Evolutionary conservation across 2,329 filamentous ascomycete genomes (phyloP), one percentile per base, ranked within the genome.

Genomic region (Gnomoniopsis sp.): DNA sequence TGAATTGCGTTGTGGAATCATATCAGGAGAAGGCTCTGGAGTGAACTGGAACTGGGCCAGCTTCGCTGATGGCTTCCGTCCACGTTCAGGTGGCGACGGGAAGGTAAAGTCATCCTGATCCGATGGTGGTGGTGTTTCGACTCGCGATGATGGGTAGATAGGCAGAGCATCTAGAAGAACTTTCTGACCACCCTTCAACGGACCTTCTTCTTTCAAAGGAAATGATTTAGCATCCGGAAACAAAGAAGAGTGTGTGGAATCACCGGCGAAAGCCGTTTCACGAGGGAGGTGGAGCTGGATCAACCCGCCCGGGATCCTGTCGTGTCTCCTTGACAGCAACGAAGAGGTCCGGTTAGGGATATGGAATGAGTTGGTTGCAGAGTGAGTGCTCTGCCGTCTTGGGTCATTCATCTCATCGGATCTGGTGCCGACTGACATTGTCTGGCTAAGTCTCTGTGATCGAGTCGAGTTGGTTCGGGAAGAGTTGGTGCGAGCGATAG

Each of bases 311-410:
- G 60, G 49, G 11, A 53, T 50, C 47, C 60, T 59, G 57, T 66
- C 59, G 30, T 65, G 26, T 60, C 62, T 55, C 61, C 62, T 62
- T 6, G 61, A 36, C 38, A 60, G 30, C 3, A 67, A 57, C 8
- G 67, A 67, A 1, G 64, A 64, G 2, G 63, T 60, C 14, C 66
- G 61, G 34, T 55, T 58, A 14, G 64, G 65, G 6, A 61, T 48
- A 15, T 58, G 56, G 19, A 60, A 62, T n/a, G 57, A 47, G 33
- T 52, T 49, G 56, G 50, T 54, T 43, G 53, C 46, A 14, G 61
- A 55, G 41, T 50, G 30, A 23, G 54, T 48, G 53, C 48, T 62
- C 22, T 53, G 60, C 1, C 47, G 54, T 12, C 50, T 46, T 1
- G 11, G n/a, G 15, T 60, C 54, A 49, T 34, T 53, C 57, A 62